Evolutionary conservation across 2,329 filamentous ascomycete species (phyloP).

Genomic region (Colletotrichum endophyticum): DNA sequence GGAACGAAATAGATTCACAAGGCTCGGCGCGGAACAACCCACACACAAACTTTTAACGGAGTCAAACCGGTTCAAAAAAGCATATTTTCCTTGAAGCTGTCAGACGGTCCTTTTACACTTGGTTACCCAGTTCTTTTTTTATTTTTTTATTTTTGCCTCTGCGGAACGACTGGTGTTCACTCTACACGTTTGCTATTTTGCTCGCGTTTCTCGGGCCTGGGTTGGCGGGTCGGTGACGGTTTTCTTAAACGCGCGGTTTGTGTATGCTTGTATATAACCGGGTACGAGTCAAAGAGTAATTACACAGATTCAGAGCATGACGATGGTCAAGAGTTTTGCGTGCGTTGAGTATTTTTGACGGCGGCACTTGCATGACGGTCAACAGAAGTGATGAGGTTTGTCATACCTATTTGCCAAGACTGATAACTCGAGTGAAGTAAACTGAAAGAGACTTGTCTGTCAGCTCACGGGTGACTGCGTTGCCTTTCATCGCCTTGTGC

Average conservation of each 20-base stretch:
- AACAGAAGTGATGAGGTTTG: neutral
- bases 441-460: neutral
- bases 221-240: neutral
- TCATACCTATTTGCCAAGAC: neutral
- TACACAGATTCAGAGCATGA: conserved; percentile 5
- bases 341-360: neutral
- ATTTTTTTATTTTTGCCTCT: neutral
- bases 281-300: conserved; percentile 13
- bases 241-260: neutral
- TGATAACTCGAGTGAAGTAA: neutral
- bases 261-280: conserved; percentile 18
- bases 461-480: neutral
- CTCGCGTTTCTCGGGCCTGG: neutral
- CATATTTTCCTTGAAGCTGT: neutral
- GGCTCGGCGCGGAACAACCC: conserved; percentile 11
- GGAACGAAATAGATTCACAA: conserved; percentile 8
- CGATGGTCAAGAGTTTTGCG: neutral
- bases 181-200: neutral
- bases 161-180: neutral
- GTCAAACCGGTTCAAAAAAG: conserved; percentile 20
- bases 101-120: neutral
- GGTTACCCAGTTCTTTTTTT: neutral
- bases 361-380: neutral
- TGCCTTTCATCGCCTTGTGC: neutral
- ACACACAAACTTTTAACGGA: conserved; percentile 15